Conservation (phyloP, 495 filamentous ascomycete genomes). For the Trichoderma virens region DNA sequence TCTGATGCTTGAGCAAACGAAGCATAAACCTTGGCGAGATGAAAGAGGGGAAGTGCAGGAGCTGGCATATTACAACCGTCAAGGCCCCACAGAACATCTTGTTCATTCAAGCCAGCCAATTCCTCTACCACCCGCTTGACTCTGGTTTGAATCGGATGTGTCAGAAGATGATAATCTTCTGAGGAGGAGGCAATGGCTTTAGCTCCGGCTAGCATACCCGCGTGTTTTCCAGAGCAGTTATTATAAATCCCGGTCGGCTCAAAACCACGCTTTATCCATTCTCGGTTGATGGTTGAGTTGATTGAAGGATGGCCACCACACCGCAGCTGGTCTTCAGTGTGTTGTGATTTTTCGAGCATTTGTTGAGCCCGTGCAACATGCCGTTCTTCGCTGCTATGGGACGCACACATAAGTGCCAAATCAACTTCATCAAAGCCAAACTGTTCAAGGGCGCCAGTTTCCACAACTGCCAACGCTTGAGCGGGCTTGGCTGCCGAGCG, state of each 20-base stretch:
- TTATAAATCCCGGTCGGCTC: conserved; percentile 26
- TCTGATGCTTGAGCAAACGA: conserved; percentile 21
- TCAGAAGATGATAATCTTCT: conserved; percentile 25
- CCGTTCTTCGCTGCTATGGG: conserved; percentile 36
- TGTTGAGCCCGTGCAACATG: conserved; percentile 25
- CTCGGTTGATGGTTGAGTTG: conserved; percentile 21
- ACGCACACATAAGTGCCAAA: conserved; percentile 36
- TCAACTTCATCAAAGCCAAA: conserved; percentile 31
- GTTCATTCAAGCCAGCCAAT: conserved; percentile 10
- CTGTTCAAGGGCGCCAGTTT: conserved; percentile 25
- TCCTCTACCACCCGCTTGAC: conserved; percentile 24
- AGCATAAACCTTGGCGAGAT: conserved; percentile 24
- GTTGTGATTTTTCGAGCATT: conserved; percentile 27
- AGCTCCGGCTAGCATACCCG: conserved; percentile 33
- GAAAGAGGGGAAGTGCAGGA: conserved; percentile 25
- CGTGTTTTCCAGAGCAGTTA: conserved; percentile 39
- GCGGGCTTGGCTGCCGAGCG: conserved; percentile 37
- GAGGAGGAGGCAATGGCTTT: conserved; percentile 22
- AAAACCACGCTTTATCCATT: conserved; percentile 33
- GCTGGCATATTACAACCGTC: conserved; percentile 36
- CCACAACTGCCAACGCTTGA: conserved; percentile 30
- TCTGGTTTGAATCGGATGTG: conserved; percentile 24
- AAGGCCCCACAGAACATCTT: conserved; percentile 24
- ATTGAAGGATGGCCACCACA: conserved; percentile 33
- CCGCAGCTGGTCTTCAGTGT: conserved; percentile 23